phyloP scores from a whole-genome alignment of 805 yeast species.

The Lachancea quebecensis region DNA sequence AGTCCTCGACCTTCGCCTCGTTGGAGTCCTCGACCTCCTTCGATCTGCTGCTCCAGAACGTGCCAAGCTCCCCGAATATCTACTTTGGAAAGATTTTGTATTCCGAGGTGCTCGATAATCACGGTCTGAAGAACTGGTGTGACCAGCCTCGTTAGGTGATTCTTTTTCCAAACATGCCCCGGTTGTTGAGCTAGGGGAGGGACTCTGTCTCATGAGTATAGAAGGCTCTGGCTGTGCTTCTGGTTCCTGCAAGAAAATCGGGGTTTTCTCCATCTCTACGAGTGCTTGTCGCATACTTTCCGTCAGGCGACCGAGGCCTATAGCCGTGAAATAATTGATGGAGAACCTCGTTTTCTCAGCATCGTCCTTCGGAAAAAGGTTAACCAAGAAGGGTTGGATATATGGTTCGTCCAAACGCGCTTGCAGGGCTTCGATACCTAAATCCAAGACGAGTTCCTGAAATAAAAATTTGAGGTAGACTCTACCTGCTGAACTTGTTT shows the following conservation, averaged over 20 bases:
- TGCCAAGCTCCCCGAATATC: too few species aligned
- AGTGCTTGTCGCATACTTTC: constrained; percentile 62
- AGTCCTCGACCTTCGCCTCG: constrained; percentile 4
- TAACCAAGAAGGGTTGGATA: constrained; percentile 41
- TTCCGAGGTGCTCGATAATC: too few species aligned
- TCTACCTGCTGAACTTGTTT: constrained; percentile 73
- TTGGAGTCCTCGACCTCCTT: constrained; percentile 3
- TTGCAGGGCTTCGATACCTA: constrained; percentile 52
- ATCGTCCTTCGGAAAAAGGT: constrained; percentile 56
- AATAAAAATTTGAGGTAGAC: constrained; percentile 76
- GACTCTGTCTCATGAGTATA: too few species aligned
- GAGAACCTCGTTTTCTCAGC: constrained; percentile 61
- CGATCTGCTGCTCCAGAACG: constrained; percentile 2
- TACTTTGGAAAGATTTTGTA: too few species aligned
- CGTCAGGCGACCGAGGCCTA: constrained; percentile 78
- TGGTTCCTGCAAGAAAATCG: constrained; percentile 10
- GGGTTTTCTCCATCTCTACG: not conserved
- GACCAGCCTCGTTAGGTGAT: too few species aligned
- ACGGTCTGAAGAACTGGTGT: too few species aligned
- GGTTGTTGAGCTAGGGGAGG: too few species aligned
- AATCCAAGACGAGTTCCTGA: constrained; percentile 68
- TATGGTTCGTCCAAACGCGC: constrained; percentile 47
- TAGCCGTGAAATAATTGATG: constrained; percentile 88
- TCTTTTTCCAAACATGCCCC: too few species aligned
- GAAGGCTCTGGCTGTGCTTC: too few species aligned